Evolutionary conservation across 768 basidiomycete species (phyloP), one percentile per base, ranked within the genome.

Genomic region (Phlebiopsis gigantea): DNA sequence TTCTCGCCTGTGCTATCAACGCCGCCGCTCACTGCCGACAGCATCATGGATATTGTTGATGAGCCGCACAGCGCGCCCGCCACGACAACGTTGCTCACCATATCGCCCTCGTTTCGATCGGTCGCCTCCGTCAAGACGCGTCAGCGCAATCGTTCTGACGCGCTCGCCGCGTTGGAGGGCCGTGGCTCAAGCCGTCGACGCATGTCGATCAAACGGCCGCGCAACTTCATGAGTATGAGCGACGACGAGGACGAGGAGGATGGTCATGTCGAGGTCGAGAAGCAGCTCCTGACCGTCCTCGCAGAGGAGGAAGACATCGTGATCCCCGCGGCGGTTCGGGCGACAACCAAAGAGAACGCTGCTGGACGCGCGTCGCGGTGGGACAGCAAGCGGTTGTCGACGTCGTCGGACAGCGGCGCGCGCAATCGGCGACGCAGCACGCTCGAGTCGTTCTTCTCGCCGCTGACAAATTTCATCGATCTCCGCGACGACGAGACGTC

Each of bases 171-270:
- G 25, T 77, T 88, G 24, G 87, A 88, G 61, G 86, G 86, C 15
- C 57, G 57, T 30, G 44, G 49, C 0, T 52, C 52, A 14, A 10
- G 48, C 3, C 54, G 42, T 43, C 4, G 34, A n/a, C 25, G 48
- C 22, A 7, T 45, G 49, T 41, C 61, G 19, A 24, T 55, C 34
- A 48, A 29, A 53, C 66, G 67, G 9, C 67, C 71, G 48, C 63
- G 67, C 26, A 85, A 85, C 66, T 87, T 87, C 62, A 87, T 86
- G 81, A 82, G 74, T 71, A 79, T 85, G 77, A 79, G 74, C 51
- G 85, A 87, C 61, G 84, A 86, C 58, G 84, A 84, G 22, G 79
- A 79, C 48, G 79, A 78, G 4, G 75, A 70, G 12, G 53, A 53
- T 1, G 49, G 56, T 5, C 26, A 48, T 42, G 28, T 30, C 21